These are phyloP conservation scores for Fusarium chaquense DNA, from an alignment of 2,329 filamentous ascomycete genomes.

Conservation along the genomic window DNA sequence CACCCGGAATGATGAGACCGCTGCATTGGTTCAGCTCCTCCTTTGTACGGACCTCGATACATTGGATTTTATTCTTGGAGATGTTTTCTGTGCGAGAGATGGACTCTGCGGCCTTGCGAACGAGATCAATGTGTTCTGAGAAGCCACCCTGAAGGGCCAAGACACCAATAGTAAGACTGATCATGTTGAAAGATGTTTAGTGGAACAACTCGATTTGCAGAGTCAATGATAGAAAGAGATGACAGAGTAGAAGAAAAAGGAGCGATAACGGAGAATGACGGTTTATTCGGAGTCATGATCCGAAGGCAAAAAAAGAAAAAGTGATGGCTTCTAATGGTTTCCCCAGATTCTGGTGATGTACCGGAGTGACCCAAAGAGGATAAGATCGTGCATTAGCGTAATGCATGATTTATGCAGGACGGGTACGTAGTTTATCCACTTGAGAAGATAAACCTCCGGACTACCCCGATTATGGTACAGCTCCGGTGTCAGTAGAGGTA, in stretches of 20 bases:
- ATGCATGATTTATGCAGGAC: conserved; percentile 28
- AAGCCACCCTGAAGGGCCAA: conserved; percentile 92
- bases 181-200: conserved; percentile 28
- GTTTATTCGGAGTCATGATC: conserved; percentile 27
- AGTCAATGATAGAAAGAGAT: background rate
- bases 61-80: conserved; percentile 62
- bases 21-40: conserved; percentile 79
- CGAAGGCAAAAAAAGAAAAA: conserved; percentile 28
- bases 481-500: background rate
- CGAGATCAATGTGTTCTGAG: conserved; percentile 83
- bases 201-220: too few relatives aligned
- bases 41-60: conserved; percentile 84
- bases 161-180: conserved; percentile 67
- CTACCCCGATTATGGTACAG: conserved; percentile 22
- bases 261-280: conserved; percentile 34
- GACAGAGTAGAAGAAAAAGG: background rate
- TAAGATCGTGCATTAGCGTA: conserved; percentile 30
- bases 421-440: conserved; percentile 17
- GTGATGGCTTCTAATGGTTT: background rate
- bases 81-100: conserved; percentile 52
- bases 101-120: conserved; percentile 74
- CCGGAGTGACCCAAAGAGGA: conserved; percentile 41
- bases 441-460: conserved; percentile 21
- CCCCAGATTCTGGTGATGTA: conserved; percentile 41
- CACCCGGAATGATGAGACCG: conserved; percentile 89